A percentile compares a stretch with the other conserved stretches of the same genome.
Conservation (phyloP, 306 rosid genomes). For the Rosa chinensis region DNA sequence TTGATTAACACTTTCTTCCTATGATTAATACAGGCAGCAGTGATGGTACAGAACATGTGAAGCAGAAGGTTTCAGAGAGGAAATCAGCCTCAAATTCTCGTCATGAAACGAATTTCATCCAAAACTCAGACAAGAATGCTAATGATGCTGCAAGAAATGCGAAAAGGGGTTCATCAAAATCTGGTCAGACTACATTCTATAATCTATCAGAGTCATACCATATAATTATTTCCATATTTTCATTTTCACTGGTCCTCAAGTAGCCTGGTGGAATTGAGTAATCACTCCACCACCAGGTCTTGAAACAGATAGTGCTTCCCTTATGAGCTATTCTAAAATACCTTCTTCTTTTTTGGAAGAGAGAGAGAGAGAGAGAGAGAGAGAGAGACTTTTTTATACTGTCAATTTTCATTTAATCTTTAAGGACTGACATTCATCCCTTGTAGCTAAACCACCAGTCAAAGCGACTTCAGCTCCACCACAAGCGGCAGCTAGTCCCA, state of each 20-base stretch:
- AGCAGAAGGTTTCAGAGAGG: constrained; percentile 41
- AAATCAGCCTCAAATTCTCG: constrained; percentile 45
- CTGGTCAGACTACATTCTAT: constrained; percentile 38
- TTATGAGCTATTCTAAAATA: background rate
- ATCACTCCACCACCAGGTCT: background rate
- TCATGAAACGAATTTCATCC: constrained; percentile 20
- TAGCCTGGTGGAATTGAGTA: background rate
- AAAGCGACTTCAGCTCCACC: constrained; percentile 43
- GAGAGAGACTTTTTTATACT: too few species aligned
- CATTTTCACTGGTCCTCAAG: background rate
- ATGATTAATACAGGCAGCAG: constrained; percentile 34
- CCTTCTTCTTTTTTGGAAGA: too few species aligned
- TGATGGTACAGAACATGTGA: constrained; percentile 31
- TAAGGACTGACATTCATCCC: constrained; percentile 29
- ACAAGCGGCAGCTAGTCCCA: constrained; percentile 37
- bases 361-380: too few species aligned
- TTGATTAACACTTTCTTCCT: background rate
- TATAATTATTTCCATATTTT: background rate
- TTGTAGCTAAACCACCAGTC: constrained; percentile 51
- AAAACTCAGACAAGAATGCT: constrained; percentile 43
- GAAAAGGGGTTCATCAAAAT: constrained; percentile 46
- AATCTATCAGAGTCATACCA: background rate
- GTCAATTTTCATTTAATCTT: constrained; percentile 5
- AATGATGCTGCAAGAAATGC: constrained; percentile 32
- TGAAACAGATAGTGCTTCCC: background rate